phyloP scores from a whole-genome alignment of 352 stramenopile species.

The Phytophthora nicotianae region DNA sequence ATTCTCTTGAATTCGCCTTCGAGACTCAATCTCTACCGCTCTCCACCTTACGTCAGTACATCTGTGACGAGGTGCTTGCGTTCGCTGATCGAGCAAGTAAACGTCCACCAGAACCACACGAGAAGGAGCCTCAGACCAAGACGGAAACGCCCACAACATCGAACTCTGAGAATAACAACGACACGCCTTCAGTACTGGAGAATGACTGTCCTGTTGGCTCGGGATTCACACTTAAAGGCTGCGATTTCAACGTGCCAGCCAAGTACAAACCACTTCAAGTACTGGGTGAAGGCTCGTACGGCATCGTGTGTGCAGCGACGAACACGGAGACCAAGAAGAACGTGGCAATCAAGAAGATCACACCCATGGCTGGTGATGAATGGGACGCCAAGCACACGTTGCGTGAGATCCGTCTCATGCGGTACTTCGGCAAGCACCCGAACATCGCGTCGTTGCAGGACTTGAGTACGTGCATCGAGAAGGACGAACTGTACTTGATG shows the following conservation, averaged over 20 bases:
- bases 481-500: constrained; percentile 95
- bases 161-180: constrained; percentile 22
- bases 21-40: constrained; percentile 78
- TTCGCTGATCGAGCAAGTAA: constrained; percentile 47
- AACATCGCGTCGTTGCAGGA: constrained; percentile 88
- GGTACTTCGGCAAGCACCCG: constrained; percentile 89
- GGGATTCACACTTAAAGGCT: constrained; percentile 83
- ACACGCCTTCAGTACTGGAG: constrained; percentile 35
- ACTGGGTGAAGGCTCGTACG: constrained; percentile 93
- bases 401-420: constrained; percentile 91
- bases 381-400: constrained; percentile 92
- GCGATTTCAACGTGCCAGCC: constrained; percentile 83
- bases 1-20: constrained; percentile 87
- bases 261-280: constrained; percentile 87
- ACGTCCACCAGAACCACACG: constrained; percentile 28
- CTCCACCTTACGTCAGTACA: constrained; percentile 73
- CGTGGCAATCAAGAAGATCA: constrained; percentile 94
- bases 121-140: constrained; percentile 25
- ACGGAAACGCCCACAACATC: constrained; percentile 5
- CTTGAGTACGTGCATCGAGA: constrained; percentile 81
- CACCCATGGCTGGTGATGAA: constrained; percentile 89
- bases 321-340: constrained; percentile 76
- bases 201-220: constrained; percentile 65
- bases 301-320: constrained; percentile 88
- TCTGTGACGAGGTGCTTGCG: constrained; percentile 76